phyloP scores from a whole-genome alignment of 1,284 basidiomycete species.

The Paramarasmius palmivorus region DNA sequence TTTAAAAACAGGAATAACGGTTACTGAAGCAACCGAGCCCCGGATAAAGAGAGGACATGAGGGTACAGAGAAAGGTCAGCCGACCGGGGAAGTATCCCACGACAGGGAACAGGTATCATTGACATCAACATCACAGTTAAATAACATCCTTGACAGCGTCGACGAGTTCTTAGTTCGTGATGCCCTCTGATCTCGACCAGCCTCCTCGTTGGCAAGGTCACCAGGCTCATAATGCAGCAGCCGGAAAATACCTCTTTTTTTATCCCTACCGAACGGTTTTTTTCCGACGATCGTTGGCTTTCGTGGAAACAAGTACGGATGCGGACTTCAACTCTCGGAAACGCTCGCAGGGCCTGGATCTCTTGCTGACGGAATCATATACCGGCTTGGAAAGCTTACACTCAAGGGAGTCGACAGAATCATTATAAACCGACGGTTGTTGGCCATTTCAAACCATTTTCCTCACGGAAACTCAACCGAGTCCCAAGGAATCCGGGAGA shows the following conservation, averaged over 20 bases:
- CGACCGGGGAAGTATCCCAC: too few relatives aligned
- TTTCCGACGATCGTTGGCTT: too few relatives aligned
- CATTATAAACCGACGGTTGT: slow-evolving; percentile 8
- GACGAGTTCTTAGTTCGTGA: not conserved
- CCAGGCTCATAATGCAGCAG: too few relatives aligned
- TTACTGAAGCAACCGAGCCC: not conserved
- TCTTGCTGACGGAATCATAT: slow-evolving; percentile 5
- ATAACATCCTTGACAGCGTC: not conserved
- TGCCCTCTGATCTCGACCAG: too few relatives aligned
- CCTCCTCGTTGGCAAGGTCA: too few relatives aligned
- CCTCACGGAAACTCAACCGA: slow-evolving; percentile 4
- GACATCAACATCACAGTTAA: not conserved
- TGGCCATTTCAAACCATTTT: slow-evolving; percentile 6
- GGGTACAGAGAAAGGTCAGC: not conserved
- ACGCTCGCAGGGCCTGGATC: slow-evolving; percentile 11
- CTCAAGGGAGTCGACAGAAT: slow-evolving; percentile 10
- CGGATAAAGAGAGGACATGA: not conserved
- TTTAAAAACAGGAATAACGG: not conserved
- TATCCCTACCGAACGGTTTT: too few relatives aligned
- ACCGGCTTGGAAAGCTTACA: slow-evolving; percentile 8
- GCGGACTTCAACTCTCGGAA: slow-evolving; percentile 1
- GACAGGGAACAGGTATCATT: not conserved
- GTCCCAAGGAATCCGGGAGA: not conserved
- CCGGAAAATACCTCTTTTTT: too few relatives aligned
- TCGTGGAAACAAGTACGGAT: not conserved